Conservation (phyloP, 2,329 filamentous ascomycete genomes). For the Tolypocladium sp. region DNA sequence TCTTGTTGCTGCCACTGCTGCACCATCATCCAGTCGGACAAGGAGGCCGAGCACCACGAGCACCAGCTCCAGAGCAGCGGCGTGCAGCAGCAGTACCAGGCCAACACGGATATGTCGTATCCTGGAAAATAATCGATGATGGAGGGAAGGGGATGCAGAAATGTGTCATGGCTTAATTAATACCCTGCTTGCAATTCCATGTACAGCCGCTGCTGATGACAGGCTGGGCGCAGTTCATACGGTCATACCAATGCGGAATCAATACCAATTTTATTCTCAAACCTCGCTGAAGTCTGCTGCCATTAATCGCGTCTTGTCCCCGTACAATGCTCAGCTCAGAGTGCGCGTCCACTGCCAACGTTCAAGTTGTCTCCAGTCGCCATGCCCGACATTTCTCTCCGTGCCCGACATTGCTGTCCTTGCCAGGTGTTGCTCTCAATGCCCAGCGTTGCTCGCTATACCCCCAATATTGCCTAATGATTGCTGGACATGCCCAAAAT, state of each 20-base stretch:
- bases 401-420: too few species aligned
- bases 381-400: too few species aligned
- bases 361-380: too few species aligned
- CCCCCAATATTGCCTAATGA: too few species aligned
- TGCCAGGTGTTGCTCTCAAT: too few species aligned
- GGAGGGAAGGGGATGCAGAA: background rate
- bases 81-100: slow-evolving; percentile 10
- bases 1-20: slow-evolving; percentile 38
- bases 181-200: background rate
- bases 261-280: background rate
- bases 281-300: background rate
- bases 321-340: too few species aligned
- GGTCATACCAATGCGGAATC: background rate
- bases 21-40: slow-evolving; percentile 35
- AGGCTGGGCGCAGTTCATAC: background rate
- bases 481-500: too few species aligned
- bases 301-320: too few species aligned
- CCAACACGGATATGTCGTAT: slow-evolving; percentile 10
- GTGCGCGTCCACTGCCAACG: too few species aligned
- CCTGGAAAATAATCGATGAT: background rate
- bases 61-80: slow-evolving; percentile 6
- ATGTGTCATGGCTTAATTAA: background rate
- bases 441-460: too few species aligned
- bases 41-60: slow-evolving; percentile 32
- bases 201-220: background rate